Evolutionary conservation across 225 moss, liverwort and hornwort genomes (phyloP).

Genomic region (Marchantia paleacea): DNA sequence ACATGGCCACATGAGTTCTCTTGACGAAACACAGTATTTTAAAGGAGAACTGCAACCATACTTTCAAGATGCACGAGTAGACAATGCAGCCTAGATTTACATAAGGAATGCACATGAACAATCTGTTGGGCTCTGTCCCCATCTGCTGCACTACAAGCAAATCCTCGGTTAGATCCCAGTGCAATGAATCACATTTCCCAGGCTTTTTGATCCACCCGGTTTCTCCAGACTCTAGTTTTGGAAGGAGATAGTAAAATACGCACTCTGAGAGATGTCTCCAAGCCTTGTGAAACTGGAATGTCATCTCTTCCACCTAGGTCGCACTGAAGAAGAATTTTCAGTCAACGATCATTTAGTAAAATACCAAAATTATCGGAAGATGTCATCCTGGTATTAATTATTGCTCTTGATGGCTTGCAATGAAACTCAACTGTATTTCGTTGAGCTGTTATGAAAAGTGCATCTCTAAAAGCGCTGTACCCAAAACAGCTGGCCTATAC

Average conservation of each 20-base stretch:
- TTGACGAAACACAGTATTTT: no score
- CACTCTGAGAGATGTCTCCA: slow-evolving; percentile 67
- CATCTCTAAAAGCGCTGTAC: not conserved
- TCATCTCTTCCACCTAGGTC: slow-evolving; percentile 87
- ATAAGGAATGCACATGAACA: no score
- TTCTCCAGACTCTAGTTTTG: not conserved
- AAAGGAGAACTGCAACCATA: no score
- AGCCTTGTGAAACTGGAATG: slow-evolving; percentile 82
- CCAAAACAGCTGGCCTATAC: not conserved
- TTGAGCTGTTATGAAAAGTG: not conserved
- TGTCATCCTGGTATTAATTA: no score
- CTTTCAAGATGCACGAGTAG: no score
- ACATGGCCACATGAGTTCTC: no score
- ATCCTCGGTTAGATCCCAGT: not conserved
- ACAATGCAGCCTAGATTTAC: no score
- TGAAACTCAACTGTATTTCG: no score
- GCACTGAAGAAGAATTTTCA: slow-evolving; percentile 40
- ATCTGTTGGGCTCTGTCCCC: no score
- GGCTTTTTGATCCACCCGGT: not conserved
- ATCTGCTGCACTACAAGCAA: not conserved
- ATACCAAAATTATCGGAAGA: not conserved
- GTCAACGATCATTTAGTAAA: not conserved
- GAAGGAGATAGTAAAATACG: not conserved
- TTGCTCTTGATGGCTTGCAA: no score
- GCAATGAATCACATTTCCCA: not conserved